Conservation (phyloP, 139 green algal genomes). For the Tetradesmus obliquus region DNA sequence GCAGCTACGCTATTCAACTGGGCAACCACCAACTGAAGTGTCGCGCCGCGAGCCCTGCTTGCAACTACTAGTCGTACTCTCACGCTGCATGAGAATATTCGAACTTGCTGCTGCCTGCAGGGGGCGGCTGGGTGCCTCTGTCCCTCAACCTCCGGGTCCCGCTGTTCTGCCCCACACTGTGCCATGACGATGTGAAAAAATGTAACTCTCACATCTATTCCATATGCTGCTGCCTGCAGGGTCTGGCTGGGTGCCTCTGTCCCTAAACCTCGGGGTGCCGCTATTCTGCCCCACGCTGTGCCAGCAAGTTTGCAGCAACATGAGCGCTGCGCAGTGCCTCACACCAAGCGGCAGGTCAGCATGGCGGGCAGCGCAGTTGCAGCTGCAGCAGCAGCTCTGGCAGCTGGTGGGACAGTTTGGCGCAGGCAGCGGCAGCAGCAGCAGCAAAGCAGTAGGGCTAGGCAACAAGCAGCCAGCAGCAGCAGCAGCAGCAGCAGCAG, state of each 20-base stretch:
- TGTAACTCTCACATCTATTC: not conserved
- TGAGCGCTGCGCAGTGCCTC: slow-evolving; percentile 63
- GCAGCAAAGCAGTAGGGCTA: not conserved
- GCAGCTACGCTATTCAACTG: too few relatives aligned
- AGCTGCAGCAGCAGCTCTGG: slow-evolving; percentile 61
- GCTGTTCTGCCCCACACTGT: slow-evolving; percentile 77
- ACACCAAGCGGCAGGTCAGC: slow-evolving; percentile 42
- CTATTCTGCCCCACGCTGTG: slow-evolving; percentile 79
- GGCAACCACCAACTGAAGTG: too few relatives aligned
- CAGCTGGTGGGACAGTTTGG: slow-evolving; percentile 61
- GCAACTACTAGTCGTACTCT: too few relatives aligned
- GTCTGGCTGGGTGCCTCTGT: slow-evolving; percentile 78
- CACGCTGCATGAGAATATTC: too few relatives aligned
- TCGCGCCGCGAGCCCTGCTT: too few relatives aligned
- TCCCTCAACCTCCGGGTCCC: slow-evolving; percentile 79
- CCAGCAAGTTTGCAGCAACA: slow-evolving; percentile 70
- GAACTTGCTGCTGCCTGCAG: not conserved
- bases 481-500: not conserved
- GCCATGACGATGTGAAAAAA: slow-evolving; percentile 30
- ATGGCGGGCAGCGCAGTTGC: slow-evolving; percentile 61
- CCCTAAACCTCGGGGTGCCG: slow-evolving; percentile 79
- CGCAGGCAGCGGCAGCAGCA: not conserved
- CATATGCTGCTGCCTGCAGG: not conserved
- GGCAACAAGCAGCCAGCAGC: not conserved
- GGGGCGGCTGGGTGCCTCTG: slow-evolving; percentile 76